phyloP scores from a whole-genome alignment of 352 stramenopile species.

The Pythium plurisporium region DNA sequence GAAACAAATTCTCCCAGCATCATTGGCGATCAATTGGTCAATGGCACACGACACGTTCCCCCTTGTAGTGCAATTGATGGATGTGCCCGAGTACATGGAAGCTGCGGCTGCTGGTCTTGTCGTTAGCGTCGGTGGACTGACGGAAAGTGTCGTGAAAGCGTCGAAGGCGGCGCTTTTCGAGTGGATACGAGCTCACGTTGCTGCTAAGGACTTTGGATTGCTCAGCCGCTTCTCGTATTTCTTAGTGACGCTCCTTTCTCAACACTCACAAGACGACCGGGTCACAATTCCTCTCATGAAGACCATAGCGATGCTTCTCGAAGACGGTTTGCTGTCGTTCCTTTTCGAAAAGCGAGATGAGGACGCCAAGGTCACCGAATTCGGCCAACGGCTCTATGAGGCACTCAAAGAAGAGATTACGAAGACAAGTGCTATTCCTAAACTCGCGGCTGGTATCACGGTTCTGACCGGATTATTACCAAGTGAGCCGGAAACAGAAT shows the following conservation, averaged over 20 bases:
- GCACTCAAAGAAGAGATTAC: slow-evolving; percentile 68
- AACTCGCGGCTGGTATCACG: slow-evolving; percentile 60
- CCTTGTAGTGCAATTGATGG: slow-evolving; percentile 79
- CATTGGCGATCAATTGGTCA: slow-evolving; percentile 65
- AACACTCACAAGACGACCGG: slow-evolving; percentile 66
- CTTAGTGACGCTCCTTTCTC: slow-evolving; percentile 56
- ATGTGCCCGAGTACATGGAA: slow-evolving; percentile 85
- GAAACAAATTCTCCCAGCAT: slow-evolving; percentile 48
- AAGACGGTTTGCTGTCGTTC: slow-evolving; percentile 51
- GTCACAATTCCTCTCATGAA: slow-evolving; percentile 88
- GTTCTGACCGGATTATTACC: slow-evolving; percentile 72
- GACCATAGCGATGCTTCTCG: slow-evolving; percentile 71
- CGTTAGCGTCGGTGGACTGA: slow-evolving; percentile 94
- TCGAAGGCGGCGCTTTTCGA: slow-evolving; percentile 60
- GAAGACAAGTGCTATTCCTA: slow-evolving; percentile 51
- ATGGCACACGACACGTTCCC: slow-evolving; percentile 90
- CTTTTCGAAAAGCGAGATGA: slow-evolving; percentile 43
- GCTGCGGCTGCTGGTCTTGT: slow-evolving; percentile 87
- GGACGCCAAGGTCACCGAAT: slow-evolving; percentile 31
- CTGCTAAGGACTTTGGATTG: slow-evolving; percentile 59
- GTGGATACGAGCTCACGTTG: slow-evolving; percentile 46
- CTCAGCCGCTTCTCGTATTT: slow-evolving; percentile 64
- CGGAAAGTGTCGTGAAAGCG: slow-evolving; percentile 90
- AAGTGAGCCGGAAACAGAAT: slow-evolving; percentile 50
- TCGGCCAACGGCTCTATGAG: slow-evolving; percentile 57